Evolutionary conservation across 306 rosid species (phyloP).

Genomic region (Gleditsia sinensis): DNA sequence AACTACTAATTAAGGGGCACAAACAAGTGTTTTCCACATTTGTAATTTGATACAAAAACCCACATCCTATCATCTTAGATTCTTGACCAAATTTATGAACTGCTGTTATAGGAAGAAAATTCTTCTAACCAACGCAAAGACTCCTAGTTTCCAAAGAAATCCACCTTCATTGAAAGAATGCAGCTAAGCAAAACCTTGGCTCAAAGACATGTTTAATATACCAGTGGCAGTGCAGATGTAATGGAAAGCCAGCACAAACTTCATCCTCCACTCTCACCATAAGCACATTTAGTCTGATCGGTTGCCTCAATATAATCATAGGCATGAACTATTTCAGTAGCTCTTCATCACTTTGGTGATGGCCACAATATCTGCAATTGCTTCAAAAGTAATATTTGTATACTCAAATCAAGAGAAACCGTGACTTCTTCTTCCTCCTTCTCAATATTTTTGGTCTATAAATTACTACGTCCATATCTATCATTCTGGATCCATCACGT

Average conservation of each 20-base stretch:
- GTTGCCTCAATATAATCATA: not conserved
- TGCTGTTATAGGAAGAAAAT: not conserved
- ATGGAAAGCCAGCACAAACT: not conserved
- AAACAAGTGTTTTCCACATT: not conserved
- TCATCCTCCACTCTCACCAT: not conserved
- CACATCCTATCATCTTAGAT: conserved; percentile 4
- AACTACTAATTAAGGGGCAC: not conserved
- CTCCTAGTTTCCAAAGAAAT: not conserved
- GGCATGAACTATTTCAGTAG: not conserved
- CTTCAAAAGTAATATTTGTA: not conserved
- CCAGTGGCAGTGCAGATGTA: not conserved
- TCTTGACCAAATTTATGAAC: not conserved
- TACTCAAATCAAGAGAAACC: not conserved
- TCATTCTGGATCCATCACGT: no score
- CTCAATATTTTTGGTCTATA: not conserved
- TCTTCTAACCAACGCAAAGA: not conserved
- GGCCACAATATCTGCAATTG: not conserved
- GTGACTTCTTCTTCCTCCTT: not conserved
- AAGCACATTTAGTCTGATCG: not conserved
- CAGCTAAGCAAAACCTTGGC: conserved; percentile 5
- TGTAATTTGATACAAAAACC: conserved; percentile 6
- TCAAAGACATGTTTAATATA: not conserved
- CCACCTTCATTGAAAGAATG: not conserved
- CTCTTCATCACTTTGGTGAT: not conserved
- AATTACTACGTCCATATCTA: no score